phyloP scores from a whole-genome alignment of 306 rosid genomes.

The Echinosophora koreensis region DNA sequence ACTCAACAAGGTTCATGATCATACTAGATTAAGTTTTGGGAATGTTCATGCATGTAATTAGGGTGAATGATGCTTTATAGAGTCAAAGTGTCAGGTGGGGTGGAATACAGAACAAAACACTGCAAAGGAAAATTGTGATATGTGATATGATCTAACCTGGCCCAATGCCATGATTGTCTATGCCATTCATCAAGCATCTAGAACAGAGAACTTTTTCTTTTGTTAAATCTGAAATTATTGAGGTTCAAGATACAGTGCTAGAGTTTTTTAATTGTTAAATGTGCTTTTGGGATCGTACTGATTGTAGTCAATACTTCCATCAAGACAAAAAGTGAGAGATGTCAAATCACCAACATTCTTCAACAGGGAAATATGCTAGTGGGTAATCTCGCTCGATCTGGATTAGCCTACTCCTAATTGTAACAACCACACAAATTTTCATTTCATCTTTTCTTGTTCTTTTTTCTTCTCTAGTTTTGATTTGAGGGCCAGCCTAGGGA shows the following conservation, averaged over 20 bases:
- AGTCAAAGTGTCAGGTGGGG: conserved; percentile 43
- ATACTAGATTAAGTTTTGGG: conserved; percentile 1
- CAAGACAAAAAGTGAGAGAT: conserved; percentile 43
- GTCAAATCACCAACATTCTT: conserved; percentile 45
- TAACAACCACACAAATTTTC: conserved; percentile 12
- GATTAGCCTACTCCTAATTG: background rate
- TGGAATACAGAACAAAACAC: conserved; percentile 34
- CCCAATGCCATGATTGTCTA: conserved; percentile 46
- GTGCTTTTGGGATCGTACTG: background rate
- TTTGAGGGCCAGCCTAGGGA: background rate
- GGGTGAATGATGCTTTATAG: conserved; percentile 27
- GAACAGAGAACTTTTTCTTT: conserved; percentile 13
- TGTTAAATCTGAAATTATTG: conserved; percentile 39
- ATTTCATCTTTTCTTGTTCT: conserved; percentile 14
- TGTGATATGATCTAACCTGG: conserved; percentile 32
- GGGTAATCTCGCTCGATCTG: background rate
- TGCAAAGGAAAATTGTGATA: conserved; percentile 37
- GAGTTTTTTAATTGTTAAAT: no score
- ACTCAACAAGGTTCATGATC: background rate
- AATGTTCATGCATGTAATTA: conserved; percentile 31
- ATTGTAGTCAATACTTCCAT: conserved; percentile 41
- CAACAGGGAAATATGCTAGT: conserved; percentile 28
- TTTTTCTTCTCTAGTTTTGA: background rate
- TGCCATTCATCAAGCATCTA: conserved; percentile 35
- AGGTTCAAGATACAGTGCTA: background rate